phyloP scores from a whole-genome alignment of 176 grass and related monocot genomes.

The Bolboschoenus planiculmis region DNA sequence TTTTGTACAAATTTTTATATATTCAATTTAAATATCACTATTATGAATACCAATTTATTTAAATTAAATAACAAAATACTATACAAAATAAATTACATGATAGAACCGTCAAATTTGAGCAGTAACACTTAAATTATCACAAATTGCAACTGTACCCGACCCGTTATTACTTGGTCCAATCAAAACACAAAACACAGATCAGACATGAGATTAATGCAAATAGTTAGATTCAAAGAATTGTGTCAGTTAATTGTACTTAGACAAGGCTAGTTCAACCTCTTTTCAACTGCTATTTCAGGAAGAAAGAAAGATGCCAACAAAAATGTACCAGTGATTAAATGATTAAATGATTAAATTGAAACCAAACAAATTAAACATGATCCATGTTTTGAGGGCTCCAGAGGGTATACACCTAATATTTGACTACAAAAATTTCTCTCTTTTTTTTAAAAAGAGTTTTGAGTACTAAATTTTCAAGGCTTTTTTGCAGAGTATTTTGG shows the following conservation, averaged over 20 bases:
- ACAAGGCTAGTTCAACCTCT: background rate
- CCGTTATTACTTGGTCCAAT: background rate
- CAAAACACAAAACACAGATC: background rate
- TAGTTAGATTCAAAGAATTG: background rate
- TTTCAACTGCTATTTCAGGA: background rate
- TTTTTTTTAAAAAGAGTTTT: too few species aligned
- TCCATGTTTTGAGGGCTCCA: constrained; percentile 1
- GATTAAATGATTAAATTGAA: background rate
- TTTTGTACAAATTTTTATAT: too few species aligned
- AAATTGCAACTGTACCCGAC: background rate
- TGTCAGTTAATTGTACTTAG: background rate
- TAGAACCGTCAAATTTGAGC: too few species aligned
- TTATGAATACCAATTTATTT: too few species aligned
- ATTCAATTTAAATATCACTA: too few species aligned
- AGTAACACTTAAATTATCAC: background rate
- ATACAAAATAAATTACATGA: too few species aligned
- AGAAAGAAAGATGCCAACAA: background rate
- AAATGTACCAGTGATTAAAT: background rate
- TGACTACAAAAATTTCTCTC: background rate
- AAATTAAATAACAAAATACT: too few species aligned
- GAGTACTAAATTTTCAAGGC: too few species aligned
- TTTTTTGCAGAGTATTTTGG: background rate
- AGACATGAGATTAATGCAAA: too few species aligned
- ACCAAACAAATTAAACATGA: background rate
- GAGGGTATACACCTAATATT: background rate